phyloP scores from a whole-genome alignment of 495 filamentous ascomycete genomes.

The Xylaria flabelliformis region DNA sequence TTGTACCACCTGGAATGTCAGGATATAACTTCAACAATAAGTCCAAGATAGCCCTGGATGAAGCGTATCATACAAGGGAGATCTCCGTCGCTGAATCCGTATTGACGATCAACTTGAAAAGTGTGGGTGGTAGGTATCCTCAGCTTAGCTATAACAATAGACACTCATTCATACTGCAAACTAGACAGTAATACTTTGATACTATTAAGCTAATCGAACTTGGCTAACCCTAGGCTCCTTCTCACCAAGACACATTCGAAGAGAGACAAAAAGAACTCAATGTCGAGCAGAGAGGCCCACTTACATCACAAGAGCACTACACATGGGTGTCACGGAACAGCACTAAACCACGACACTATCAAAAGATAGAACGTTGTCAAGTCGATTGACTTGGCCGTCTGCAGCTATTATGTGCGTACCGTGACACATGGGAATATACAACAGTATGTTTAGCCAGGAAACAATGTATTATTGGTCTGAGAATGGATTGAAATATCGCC shows the following conservation, averaged over 20 bases:
- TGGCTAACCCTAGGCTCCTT: neutral
- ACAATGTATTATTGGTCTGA: neutral
- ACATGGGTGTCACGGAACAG: neutral
- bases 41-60: neutral
- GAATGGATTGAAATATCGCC: too few relatives aligned
- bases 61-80: neutral
- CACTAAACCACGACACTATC: too few relatives aligned
- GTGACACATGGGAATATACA: neutral
- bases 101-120: neutral
- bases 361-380: too few relatives aligned
- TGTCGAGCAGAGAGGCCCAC: neutral
- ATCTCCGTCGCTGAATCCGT: neutral
- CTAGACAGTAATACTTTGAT: neutral
- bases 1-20: conserved; percentile 4
- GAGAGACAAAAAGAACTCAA: neutral
- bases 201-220: neutral
- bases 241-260: neutral
- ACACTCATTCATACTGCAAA: neutral
- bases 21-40: neutral
- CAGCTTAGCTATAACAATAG: neutral
- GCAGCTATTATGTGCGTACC: neutral
- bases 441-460: neutral
- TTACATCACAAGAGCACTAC: neutral
- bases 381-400: neutral
- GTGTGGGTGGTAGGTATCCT: neutral